A percentile compares a stretch with the other conserved stretches of the same genome.
Evolutionary conservation across 108 stramenopile genomes (phyloP).

Genomic region (Discostella pseudostelligera): DNA sequence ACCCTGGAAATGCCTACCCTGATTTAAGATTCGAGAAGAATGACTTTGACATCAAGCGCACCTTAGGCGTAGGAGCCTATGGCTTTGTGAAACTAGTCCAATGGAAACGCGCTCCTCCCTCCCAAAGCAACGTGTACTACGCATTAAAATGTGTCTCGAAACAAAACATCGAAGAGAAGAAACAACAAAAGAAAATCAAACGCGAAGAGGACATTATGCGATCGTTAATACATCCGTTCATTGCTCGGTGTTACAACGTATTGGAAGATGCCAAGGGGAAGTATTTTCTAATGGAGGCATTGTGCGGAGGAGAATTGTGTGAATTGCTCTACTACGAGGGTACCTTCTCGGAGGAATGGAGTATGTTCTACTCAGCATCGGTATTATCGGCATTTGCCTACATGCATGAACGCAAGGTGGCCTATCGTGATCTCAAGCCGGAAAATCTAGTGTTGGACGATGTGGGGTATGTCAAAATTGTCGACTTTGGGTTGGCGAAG

Average conservation of each 20-base stretch:
- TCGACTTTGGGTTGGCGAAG: conserved; percentile 76
- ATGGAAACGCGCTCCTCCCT: conserved; percentile 36
- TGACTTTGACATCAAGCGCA: conserved; percentile 51
- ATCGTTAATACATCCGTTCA: conserved; percentile 57
- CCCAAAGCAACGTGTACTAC: conserved; percentile 32
- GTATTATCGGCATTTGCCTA: conserved; percentile 65
- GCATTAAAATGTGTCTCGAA: conserved; percentile 62
- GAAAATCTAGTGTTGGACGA: conserved; percentile 69
- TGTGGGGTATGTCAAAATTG: conserved; percentile 64
- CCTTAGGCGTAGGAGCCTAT: conserved; percentile 56
- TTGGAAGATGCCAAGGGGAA: conserved; percentile 55
- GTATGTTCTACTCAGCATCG: conserved; percentile 56
- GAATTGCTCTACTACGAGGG: conserved; percentile 49
- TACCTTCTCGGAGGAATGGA: conserved; percentile 55
- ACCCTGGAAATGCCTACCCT: too few species aligned
- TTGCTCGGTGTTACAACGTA: conserved; percentile 45
- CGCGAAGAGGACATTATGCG: conserved; percentile 56
- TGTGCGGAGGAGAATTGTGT: conserved; percentile 72
- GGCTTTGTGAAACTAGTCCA: conserved; percentile 48
- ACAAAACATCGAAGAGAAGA: conserved; percentile 50
- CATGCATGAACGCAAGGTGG: conserved; percentile 65
- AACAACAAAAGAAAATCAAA: conserved; percentile 56
- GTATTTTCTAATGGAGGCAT: conserved; percentile 66
- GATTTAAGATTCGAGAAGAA: conserved; percentile 36
- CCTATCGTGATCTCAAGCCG: conserved; percentile 74